These are phyloP conservation scores for Scheffersomyces illinoinensis DNA, from an alignment of 1,139 yeast species.

Conservation along the genomic window DNA sequence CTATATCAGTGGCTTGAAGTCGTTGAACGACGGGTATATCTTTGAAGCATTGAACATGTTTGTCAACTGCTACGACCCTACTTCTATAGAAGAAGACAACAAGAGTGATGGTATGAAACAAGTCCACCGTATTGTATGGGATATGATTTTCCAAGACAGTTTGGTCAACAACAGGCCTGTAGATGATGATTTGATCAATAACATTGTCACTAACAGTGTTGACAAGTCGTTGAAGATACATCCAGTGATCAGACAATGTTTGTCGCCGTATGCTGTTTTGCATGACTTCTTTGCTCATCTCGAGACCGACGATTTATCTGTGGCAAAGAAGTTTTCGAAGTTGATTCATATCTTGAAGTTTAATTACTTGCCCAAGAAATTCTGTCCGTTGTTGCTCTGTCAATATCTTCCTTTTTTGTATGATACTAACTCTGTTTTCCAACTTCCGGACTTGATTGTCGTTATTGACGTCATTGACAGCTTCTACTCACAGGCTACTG, in stretches of 20 bases:
- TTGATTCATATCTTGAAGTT: slow-evolving; percentile 61
- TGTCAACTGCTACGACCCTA: slow-evolving; percentile 61
- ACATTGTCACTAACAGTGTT: slow-evolving; percentile 47
- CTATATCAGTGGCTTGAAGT: slow-evolving; percentile 40
- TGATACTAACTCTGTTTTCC: slow-evolving; percentile 25
- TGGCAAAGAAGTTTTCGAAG: slow-evolving; percentile 29
- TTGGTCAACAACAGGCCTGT: slow-evolving; percentile 54
- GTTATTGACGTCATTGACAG: slow-evolving; percentile 50
- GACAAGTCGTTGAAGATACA: slow-evolving; percentile 40
- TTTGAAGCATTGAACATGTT: slow-evolving; percentile 70
- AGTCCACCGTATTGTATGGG: slow-evolving; percentile 46
- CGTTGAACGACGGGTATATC: slow-evolving; percentile 47
- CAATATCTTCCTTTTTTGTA: slow-evolving; percentile 49
- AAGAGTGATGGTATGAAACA: slow-evolving; percentile 35
- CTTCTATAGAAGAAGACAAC: slow-evolving; percentile 11
- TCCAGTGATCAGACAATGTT: slow-evolving; percentile 62
- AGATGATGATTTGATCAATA: slow-evolving; percentile 55
- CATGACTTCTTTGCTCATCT: slow-evolving; percentile 45
- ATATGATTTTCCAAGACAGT: slow-evolving; percentile 58
- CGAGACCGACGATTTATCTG: slow-evolving; percentile 21
- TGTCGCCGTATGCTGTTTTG: slow-evolving; percentile 74
- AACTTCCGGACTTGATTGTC: slow-evolving; percentile 46
- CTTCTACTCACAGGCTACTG: slow-evolving; percentile 35
- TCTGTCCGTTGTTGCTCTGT: slow-evolving; percentile 50
- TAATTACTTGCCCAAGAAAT: slow-evolving; percentile 63